A percentile compares a stretch with the other conserved stretches of the same genome.
phyloP scores from a whole-genome alignment of 371 early-diverging fungal species.

The Amoeboaphelidium occidentale region DNA sequence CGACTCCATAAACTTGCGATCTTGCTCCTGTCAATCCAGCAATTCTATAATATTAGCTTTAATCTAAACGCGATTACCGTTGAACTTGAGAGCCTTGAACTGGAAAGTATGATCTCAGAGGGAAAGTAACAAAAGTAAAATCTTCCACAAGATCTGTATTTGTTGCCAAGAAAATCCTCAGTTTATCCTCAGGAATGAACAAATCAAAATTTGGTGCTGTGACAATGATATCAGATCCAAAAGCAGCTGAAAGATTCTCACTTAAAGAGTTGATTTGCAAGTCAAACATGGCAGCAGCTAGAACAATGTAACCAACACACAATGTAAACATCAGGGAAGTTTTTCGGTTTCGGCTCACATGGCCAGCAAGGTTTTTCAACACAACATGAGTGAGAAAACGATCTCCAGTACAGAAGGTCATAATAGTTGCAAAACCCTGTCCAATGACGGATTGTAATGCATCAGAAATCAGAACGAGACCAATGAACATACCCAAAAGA shows the following conservation, averaged over 20 bases:
- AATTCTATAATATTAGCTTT: too few relatives aligned
- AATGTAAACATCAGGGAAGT: conserved; percentile 10
- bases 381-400: conserved; percentile 6
- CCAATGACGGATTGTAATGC: conserved; percentile 5
- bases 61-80: too few relatives aligned
- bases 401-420: conserved; percentile 1
- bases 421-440: not conserved
- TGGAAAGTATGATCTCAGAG: too few relatives aligned
- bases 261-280: conserved; percentile 5
- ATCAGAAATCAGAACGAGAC: conserved; percentile 6
- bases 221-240: conserved; percentile 6
- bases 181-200: conserved; percentile 1
- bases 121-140: not conserved
- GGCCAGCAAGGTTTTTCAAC: conserved; percentile 8
- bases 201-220: not conserved
- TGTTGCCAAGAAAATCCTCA: not conserved
- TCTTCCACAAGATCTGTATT: not conserved
- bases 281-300: conserved; percentile 9
- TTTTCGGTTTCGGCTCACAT: conserved; percentile 7
- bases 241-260: conserved; percentile 3
- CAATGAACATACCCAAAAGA: conserved; percentile 8
- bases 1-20: conserved; percentile 1
- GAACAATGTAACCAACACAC: conserved; percentile 9
- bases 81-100: too few relatives aligned
- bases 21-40: not conserved